These are phyloP conservation scores for Sugiyamaella qingdaonensis DNA, from an alignment of 805 yeast species.

Conservation along the genomic window DNA sequence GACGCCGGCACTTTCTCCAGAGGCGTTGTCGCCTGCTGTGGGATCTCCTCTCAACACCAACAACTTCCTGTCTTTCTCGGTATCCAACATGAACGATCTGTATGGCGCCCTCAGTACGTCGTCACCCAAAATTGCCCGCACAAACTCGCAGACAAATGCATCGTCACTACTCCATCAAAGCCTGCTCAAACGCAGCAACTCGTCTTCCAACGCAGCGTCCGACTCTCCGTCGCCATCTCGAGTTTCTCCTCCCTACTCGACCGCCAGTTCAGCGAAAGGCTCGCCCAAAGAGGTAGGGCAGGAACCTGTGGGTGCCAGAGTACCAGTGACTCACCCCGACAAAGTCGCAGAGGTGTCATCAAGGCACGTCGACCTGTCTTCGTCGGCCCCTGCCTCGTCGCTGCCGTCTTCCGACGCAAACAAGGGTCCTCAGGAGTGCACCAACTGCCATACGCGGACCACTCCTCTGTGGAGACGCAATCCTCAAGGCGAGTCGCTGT, in stretches of 20 bases:
- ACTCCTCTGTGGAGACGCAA: constrained; percentile 96
- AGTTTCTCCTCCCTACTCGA: background rate
- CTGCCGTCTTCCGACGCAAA: background rate
- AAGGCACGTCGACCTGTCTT: background rate
- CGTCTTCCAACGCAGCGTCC: background rate
- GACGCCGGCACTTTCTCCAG: constrained; percentile 20
- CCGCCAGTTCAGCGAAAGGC: background rate
- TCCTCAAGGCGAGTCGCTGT: constrained; percentile 88
- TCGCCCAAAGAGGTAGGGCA: background rate
- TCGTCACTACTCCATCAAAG: constrained; percentile 18
- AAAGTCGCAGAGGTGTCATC: background rate
- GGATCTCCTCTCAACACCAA: constrained; percentile 8
- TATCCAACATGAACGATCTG: constrained; percentile 8
- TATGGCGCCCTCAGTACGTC: background rate
- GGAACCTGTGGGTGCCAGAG: background rate
- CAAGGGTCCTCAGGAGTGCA: constrained; percentile 43
- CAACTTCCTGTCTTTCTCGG: constrained; percentile 9
- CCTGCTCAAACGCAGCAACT: constrained; percentile 1
- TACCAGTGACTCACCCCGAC: background rate
- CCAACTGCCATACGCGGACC: constrained; percentile 86
- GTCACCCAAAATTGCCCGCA: constrained; percentile 17
- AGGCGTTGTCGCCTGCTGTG: constrained; percentile 15
- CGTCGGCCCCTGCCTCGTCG: constrained; percentile 5
- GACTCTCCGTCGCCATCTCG: constrained; percentile 4
- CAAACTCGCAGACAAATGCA: constrained; percentile 18